Evolutionary conservation across 306 rosid genomes (phyloP), one percentile per base, ranked within the genome.

Genomic region (Cicer chorassanicum): DNA sequence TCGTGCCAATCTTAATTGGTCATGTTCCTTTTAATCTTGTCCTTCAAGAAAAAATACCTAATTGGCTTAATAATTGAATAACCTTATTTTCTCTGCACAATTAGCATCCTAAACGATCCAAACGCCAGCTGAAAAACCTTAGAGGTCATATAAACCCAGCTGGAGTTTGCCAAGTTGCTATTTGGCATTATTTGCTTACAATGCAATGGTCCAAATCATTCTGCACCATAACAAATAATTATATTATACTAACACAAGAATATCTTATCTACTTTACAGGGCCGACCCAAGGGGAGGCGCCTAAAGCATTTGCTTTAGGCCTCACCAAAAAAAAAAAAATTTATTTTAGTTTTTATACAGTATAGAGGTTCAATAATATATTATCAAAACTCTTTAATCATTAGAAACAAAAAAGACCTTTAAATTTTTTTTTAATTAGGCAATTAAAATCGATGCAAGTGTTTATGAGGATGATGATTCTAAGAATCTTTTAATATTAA

Each of bases 111-210:
- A 15, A 41, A 68, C 38, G 73, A 74, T 68, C 29, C 5, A 70
- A 81, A 63, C 45, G 78, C 71, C 71, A 72, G 82, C 41, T 71
- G 65, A 54, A 64, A 55, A 54, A 62, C 67, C 68, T 34, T 61
- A 53, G 46, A 39, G 11, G 48, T 65, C 70, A 63, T 71, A 24
- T 24, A 24, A 55, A 39, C 65, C 66, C 43, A 76, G 39, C 38
- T 39, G 51, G 77, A 71, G 24, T 46, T 40, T 15, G 71, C 45
- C 76, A 72, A 77, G 79, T 72, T 72, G 67, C 19, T 9, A 13
- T 71, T 61, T 76, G 85, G 43, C 72, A 65, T 19, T 65, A 65
- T 77, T 71, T 49, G 53, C 66, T 56, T 19, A 44, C 55, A 56
- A 24, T 64, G 75, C 70, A 65, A 64, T 48, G 59, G 51, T 60